phyloP scores from a whole-genome alignment of 2,329 filamentous ascomycete genomes.

The Tolypocladium nubicola region DNA sequence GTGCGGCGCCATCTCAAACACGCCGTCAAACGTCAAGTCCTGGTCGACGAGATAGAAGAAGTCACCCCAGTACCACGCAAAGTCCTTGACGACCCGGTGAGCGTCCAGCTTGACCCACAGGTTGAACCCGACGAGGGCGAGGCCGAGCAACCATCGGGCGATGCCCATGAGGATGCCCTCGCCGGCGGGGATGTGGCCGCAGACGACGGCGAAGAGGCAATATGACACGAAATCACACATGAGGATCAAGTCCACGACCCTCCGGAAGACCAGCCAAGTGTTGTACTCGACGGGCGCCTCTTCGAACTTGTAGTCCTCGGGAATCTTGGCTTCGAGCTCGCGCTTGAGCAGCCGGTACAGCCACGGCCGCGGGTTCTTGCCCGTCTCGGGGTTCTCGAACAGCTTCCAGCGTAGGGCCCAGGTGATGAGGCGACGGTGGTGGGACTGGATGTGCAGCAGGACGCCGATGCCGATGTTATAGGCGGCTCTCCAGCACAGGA shows the following conservation, averaged over 20 bases:
- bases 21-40: conserved; percentile 93
- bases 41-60: conserved; percentile 99
- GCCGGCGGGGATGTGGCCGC: conserved; percentile 60
- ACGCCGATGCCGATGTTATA: conserved; percentile 95
- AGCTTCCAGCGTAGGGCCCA: conserved; percentile 82
- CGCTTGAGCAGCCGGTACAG: conserved; percentile 76
- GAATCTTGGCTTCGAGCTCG: conserved; percentile 91
- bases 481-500: conserved; percentile 81
- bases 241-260: conserved; percentile 90
- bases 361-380: conserved; percentile 70
- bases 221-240: conserved; percentile 99
- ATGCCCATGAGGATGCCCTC: conserved; percentile 61
- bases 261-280: conserved; percentile 93
- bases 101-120: conserved; percentile 98
- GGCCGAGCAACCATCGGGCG: conserved; percentile 69
- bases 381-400: conserved; percentile 74
- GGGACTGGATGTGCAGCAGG: conserved; percentile 80
- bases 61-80: conserved; percentile 99
- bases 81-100: conserved; percentile 96
- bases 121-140: conserved; percentile 81
- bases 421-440: conserved; percentile 72
- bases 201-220: conserved; percentile 88
- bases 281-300: conserved; percentile 95
- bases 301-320: conserved; percentile 86
- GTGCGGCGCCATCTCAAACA: conserved; percentile 97